Evolutionary conservation across 768 basidiomycete genomes (phyloP).

Genomic region (Pisolithus microcarpus): DNA sequence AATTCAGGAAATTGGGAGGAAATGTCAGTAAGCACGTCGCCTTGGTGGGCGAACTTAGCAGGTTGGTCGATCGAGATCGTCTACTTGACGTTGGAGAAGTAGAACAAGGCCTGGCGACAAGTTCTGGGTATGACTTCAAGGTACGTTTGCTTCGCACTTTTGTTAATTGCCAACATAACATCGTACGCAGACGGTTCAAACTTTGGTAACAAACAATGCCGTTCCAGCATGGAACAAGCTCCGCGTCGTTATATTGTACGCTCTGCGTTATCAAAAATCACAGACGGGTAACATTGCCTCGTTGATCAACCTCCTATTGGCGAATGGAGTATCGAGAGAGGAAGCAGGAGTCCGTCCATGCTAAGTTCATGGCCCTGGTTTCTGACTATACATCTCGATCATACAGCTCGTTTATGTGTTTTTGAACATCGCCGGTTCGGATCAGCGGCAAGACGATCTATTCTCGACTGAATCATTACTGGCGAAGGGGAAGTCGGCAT

Average conservation of each 20-base stretch:
- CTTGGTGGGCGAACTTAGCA: conserved; percentile 90
- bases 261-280: conserved; percentile 89
- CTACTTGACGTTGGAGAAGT: conserved; percentile 88
- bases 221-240: conserved; percentile 81
- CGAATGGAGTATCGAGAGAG: conserved; percentile 69
- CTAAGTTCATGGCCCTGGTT: not conserved
- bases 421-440: conserved; percentile 87
- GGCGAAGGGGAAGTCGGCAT: conserved; percentile 86
- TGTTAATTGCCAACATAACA: not conserved
- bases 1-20: conserved; percentile 91
- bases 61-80: conserved; percentile 80
- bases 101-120: conserved; percentile 92
- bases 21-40: conserved; percentile 99
- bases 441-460: conserved; percentile 95
- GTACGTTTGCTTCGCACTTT: conserved; percentile 33
- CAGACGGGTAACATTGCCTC: conserved; percentile 76
- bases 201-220: conserved; percentile 56
- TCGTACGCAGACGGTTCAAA: conserved; percentile 66
- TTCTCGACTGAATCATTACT: conserved; percentile 94
- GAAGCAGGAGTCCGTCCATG: conserved; percentile 53
- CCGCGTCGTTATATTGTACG: conserved; percentile 84
- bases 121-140: conserved; percentile 82
- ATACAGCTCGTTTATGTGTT: conserved; percentile 84
- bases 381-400: conserved; percentile 8
- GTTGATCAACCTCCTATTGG: conserved; percentile 67